Base-by-base conservation (phyloP, 2,329 filamentous ascomycete genomes). In the Cryphonectria japonica region DNA sequence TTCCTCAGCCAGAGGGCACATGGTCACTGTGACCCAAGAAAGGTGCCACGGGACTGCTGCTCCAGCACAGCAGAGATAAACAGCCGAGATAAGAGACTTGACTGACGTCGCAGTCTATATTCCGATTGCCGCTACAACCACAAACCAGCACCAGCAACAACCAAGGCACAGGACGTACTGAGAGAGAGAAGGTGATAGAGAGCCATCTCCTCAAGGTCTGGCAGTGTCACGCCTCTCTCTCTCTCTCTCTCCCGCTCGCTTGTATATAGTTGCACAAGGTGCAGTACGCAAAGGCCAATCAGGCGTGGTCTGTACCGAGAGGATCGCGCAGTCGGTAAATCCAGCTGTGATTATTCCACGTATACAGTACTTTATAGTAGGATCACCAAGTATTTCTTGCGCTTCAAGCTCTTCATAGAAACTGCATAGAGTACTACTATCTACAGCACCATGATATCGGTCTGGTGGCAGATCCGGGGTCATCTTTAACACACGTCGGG, bases 41-140 rank as follows among this genome's bases (percentile, higher is more conserved):
- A 7, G n/a, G 41, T 9, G 41, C 37, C 37, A 13, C 43, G 32
- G 34, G 34, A 50, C 46, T 50, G 22, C 61, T 26, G 4, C 39
- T 13, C 19, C 43, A 50, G 63, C 63, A 52, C 59, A 43, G 29
- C 13, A 32, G 16, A 63, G 59, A 69, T 69, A 69, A 54, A 59
- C 46, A 41, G 43, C 34, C 46, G 34, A 69, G 57, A 69, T 64
- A 34, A 57, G 61, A 37, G 41, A 64, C 46, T 50, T n/a, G 46
- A 50, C 6, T 11, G 63, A 39, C 67, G 67, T 69, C 63, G 59
- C 67, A 54, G 43, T 63, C 54, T n/a, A 32, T n/a, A 62, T 57
- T 54, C 26, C 32, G 32, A n/a, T 57, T 69, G 60, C 67, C 67
- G 67, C 59, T 57, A 46, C 43, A 69, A 39, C 67, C 59, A 50